These are phyloP conservation scores for Microcyclospora pomicola DNA, from an alignment of 2,329 filamentous ascomycete species.

Conservation along the genomic window DNA sequence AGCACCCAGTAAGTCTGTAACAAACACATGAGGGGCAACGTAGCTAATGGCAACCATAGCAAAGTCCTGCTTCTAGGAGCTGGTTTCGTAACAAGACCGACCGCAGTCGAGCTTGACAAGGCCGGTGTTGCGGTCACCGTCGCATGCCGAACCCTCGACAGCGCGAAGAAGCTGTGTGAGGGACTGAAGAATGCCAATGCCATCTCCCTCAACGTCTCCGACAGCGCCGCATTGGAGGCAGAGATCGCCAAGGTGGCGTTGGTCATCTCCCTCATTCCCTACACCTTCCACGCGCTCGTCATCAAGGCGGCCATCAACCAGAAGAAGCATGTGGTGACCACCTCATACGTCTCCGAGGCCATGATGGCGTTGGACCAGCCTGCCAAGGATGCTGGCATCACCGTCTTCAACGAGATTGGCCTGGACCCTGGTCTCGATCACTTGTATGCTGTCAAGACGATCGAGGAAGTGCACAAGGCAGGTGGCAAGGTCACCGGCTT, in stretches of 20 bases:
- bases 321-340: constrained; percentile 95
- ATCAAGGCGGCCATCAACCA: constrained; percentile 86
- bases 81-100: constrained; percentile 44
- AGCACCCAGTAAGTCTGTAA: too few relatives aligned
- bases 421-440: constrained; percentile 60
- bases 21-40: too few relatives aligned
- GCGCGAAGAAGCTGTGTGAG: constrained; percentile 58
- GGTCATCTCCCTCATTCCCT: constrained; percentile 60
- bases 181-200: constrained; percentile 60
- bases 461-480: constrained; percentile 70
- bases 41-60: constrained; percentile 5
- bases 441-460: constrained; percentile 73
- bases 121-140: constrained; percentile 44
- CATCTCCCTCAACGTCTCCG: constrained; percentile 71
- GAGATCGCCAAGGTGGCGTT: constrained; percentile 56
- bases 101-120: constrained; percentile 44
- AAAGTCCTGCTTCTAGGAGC: constrained; percentile 38
- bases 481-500: constrained; percentile 79
- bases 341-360: constrained; percentile 79
- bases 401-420: constrained; percentile 95
- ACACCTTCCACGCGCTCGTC: constrained; percentile 75
- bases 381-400: constrained; percentile 82
- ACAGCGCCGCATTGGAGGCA: constrained; percentile 63
- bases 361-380: constrained; percentile 79
- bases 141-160: constrained; percentile 69